Conservation (phyloP, 768 basidiomycete species). For the Austroboletus festivus region DNA sequence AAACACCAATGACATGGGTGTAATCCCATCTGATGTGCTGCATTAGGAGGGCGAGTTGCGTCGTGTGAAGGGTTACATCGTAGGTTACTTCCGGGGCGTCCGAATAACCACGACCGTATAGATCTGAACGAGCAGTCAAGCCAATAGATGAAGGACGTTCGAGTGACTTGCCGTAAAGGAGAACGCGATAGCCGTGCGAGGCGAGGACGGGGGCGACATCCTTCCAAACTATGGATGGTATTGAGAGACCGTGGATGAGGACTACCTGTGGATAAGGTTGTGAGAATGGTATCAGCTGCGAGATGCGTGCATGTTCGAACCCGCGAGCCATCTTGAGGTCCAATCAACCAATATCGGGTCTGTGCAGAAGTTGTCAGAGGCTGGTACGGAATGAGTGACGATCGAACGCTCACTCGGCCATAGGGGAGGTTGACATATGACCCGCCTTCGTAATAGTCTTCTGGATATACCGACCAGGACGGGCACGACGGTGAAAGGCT, state of each 20-base stretch:
- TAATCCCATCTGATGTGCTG: constrained; percentile 73
- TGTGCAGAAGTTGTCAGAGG: constrained; percentile 24
- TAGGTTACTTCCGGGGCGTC: constrained; percentile 73
- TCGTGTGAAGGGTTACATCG: constrained; percentile 60
- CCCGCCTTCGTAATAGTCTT: constrained; percentile 59
- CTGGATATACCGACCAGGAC: constrained; percentile 72
- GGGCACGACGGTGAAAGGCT: constrained; percentile 52
- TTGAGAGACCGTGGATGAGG: constrained; percentile 73
- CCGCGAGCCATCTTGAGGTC: constrained; percentile 65
- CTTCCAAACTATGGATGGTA: constrained; percentile 75
- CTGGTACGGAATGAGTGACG: not conserved
- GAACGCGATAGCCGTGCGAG: constrained; percentile 63
- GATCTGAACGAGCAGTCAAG: constrained; percentile 43
- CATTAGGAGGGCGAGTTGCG: constrained; percentile 80
- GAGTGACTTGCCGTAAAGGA: constrained; percentile 58
- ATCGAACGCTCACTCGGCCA: constrained; percentile 50
- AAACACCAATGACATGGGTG: constrained; percentile 63
- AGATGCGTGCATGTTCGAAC: constrained; percentile 34
- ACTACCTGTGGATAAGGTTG: constrained; percentile 48
- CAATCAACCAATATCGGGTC: constrained; percentile 77
- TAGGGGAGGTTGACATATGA: constrained; percentile 63
- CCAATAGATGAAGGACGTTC: not conserved
- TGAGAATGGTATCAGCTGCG: constrained; percentile 1
- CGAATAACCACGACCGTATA: constrained; percentile 81
- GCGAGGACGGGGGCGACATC: constrained; percentile 67